phyloP scores from a whole-genome alignment of 441 rosid species.

The Aquilaria agallochum region DNA sequence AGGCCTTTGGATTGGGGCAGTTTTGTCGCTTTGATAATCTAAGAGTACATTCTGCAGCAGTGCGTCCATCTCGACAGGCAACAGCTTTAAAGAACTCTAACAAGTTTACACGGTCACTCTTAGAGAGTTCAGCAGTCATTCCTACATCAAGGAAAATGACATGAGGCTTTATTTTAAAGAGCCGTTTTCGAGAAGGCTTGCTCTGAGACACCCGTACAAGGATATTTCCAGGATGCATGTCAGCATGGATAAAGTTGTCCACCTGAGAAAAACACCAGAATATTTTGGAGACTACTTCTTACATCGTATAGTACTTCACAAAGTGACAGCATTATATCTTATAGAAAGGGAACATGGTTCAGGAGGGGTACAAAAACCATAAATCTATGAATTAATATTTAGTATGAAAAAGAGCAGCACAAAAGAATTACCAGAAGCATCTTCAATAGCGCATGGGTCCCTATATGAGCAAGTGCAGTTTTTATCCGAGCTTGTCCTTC shows the following conservation, averaged over 20 bases:
- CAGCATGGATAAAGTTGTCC: conserved; percentile 99
- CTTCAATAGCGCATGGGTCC: conserved; percentile 97
- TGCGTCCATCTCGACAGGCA: conserved; percentile 89
- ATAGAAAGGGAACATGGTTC: conserved; percentile 2
- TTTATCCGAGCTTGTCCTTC: conserved; percentile 76
- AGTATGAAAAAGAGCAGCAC: not conserved
- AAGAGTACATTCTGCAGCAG: conserved; percentile 84
- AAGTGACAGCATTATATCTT: not conserved
- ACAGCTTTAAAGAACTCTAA: conserved; percentile 94
- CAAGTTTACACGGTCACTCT: conserved; percentile 74
- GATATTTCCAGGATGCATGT: conserved; percentile 99
- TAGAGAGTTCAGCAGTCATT: conserved; percentile 99
- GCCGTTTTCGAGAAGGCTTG: conserved; percentile 62
- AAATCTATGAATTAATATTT: not conserved
- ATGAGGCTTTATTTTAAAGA: conserved; percentile 91
- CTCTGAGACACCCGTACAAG: conserved; percentile 73
- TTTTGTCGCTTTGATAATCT: conserved; percentile 82
- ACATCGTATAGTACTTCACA: conserved; percentile 1
- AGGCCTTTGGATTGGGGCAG: conserved; percentile 93
- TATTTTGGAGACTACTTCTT: not conserved
- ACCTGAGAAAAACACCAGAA: conserved; percentile 49
- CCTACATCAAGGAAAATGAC: conserved; percentile 99
- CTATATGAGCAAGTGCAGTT: conserved; percentile 91
- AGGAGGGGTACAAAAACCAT: not conserved
- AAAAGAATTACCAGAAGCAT: conserved; percentile 85